Evolutionary conservation across 2,329 filamentous ascomycete species (phyloP), one percentile per base, ranked within the genome.

Genomic region (Apiospora saccharicola): DNA sequence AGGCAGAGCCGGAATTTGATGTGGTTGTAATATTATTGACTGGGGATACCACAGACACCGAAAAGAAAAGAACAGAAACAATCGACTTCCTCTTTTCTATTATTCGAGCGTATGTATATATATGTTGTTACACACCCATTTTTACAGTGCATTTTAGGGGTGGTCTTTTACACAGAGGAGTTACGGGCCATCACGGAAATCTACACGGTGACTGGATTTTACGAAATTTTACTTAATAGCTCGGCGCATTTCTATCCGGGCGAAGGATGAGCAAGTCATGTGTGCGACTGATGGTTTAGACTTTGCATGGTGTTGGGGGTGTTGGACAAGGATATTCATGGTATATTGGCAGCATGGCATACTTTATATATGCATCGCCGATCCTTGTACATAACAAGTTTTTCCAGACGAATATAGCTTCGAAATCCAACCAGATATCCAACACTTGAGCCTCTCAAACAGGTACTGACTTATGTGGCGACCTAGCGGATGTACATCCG

Each of bases 1-100:
- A 82, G 83, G 71, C 84, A 85, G 73, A 83, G 81, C 74, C 81
- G 86, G 70, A 88, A 85, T 77, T 72, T 86, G 74, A 84, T 84
- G 81, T 86, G 85, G 85, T 81, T 85, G 80, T 86, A 77, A 82
- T 75, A 19, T 34, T 75, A 19, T 34, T 68, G 16, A 34, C 53
- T 14, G 57, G 57, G 19, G 57, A 34, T 34, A 64, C 57, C 57
- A 64, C 30, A 41, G 4, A 24, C 8, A n/a, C n/a, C n/a, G 13
- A 10, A 34, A 34, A 16, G 13, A 2, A 26, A 57, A 57, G 14
- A 16, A 57, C 22, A n/a, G 19, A 47, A 47, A n/a, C 16, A 22
- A 47, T n/a, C 19, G 5, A 34, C 14, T 5, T 34, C 19, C 26
- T 34, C 14, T 10, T 61, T 7, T 14, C 53, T 61, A 26, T 10